A percentile compares a stretch with the other conserved stretches of the same genome.
phyloP scores from a whole-genome alignment of 495 filamentous ascomycete species.

The Aspergillus coremiiformis region DNA sequence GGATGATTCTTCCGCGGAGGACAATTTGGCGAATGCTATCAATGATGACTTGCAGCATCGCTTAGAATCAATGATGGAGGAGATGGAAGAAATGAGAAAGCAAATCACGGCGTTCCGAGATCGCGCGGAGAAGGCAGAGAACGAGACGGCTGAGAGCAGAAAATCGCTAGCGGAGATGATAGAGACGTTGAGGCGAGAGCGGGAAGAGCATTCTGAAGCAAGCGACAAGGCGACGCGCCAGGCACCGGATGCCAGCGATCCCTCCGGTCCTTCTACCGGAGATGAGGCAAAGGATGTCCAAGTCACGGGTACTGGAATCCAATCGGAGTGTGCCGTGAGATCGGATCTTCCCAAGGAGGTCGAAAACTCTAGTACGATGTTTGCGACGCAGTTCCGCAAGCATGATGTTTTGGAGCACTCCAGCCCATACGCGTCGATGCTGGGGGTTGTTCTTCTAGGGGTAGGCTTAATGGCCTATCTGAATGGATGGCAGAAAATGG shows the following conservation, averaged over 20 bases:
- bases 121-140: conserved; percentile 73
- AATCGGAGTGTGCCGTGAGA: conserved; percentile 2
- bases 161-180: conserved; percentile 85
- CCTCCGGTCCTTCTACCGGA: neutral
- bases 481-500: conserved; percentile 75
- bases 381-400: conserved; percentile 34
- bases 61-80: conserved; percentile 69
- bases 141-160: conserved; percentile 56
- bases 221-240: conserved; percentile 1
- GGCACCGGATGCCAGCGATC: conserved; percentile 1
- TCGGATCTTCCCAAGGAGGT: conserved; percentile 28
- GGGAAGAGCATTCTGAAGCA: conserved; percentile 27
- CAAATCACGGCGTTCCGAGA: conserved; percentile 71
- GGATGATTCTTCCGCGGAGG: conserved; percentile 29
- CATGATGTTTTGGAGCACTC: conserved; percentile 50
- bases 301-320: neutral
- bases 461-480: conserved; percentile 91
- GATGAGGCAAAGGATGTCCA: conserved; percentile 10
- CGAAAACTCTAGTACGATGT: conserved; percentile 33
- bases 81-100: conserved; percentile 76
- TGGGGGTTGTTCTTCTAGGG: conserved; percentile 83
- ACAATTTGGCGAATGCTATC: conserved; percentile 21
- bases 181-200: conserved; percentile 63
- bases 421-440: conserved; percentile 77
- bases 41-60: conserved; percentile 54